These are phyloP conservation scores for Yamadazyma takamatsuzukensis DNA, from an alignment of 805 yeast species.

Conservation along the genomic window DNA sequence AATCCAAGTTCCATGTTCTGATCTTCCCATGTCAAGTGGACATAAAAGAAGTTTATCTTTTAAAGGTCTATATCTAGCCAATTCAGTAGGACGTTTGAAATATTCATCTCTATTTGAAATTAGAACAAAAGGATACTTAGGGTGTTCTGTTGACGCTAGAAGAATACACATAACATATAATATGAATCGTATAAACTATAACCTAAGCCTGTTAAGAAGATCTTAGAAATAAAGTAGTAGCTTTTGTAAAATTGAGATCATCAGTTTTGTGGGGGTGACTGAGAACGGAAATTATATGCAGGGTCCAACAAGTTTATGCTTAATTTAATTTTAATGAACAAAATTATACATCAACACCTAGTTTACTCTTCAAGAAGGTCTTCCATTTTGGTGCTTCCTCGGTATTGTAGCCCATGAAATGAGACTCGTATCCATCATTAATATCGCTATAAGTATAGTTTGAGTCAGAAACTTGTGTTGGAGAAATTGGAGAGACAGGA, in stretches of 20 bases:
- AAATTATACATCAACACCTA: no score
- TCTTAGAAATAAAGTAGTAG: no score
- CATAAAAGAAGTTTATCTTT: conserved; percentile 45
- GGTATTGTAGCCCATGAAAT: conserved; percentile 10
- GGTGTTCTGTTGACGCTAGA: conserved; percentile 62
- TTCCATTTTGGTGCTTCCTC: conserved; percentile 3
- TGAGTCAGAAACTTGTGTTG: not conserved
- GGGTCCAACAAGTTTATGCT: no score
- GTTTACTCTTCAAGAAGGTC: no score
- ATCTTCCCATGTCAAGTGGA: conserved; percentile 71
- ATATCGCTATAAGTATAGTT: conserved; percentile 14
- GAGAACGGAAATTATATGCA: no score
- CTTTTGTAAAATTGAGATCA: no score
- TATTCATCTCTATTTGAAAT: conserved; percentile 88
- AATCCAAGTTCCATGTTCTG: conserved; percentile 89
- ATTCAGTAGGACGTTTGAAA: conserved; percentile 65
- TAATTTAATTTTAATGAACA: no score
- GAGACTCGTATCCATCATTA: conserved; percentile 19
- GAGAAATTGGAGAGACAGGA: not conserved
- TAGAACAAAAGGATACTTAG: conserved; percentile 69
- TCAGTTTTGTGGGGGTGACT: no score
- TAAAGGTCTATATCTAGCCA: conserved; percentile 38
- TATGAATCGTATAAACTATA: no score
- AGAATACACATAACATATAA: conserved; percentile 67
- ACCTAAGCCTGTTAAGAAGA: no score